Evolutionary conservation across 2,329 filamentous ascomycete species (phyloP).

Genomic region (Pseudogymnoascus pannorum): DNA sequence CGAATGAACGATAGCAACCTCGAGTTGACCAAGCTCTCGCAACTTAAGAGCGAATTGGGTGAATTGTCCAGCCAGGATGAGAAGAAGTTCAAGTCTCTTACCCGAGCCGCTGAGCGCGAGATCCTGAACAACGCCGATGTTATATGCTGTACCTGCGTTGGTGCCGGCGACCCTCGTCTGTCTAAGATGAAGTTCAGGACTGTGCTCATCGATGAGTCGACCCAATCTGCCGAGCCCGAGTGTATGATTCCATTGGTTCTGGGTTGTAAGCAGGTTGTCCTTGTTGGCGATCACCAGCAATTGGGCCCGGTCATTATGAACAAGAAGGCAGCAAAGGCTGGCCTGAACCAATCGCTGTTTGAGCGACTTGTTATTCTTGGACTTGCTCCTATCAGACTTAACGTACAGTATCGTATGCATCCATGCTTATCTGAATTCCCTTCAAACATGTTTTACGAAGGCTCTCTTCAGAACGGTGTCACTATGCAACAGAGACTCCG

Average conservation of each 20-base stretch:
- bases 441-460: conserved; percentile 99
- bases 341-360: conserved; percentile 96
- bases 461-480: conserved; percentile 91
- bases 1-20: conserved; percentile 95
- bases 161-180: conserved; percentile 89
- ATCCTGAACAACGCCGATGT: conserved; percentile 94
- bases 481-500: conserved; percentile 82
- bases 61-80: conserved; percentile 93
- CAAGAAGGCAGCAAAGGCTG: conserved; percentile 97
- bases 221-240: conserved; percentile 94
- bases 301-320: conserved; percentile 99
- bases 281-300: conserved; percentile 97
- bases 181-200: conserved; percentile 98
- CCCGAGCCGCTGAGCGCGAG: conserved; percentile 86
- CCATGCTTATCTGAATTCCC: conserved; percentile 95
- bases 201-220: conserved; percentile 95
- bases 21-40: conserved; percentile 84
- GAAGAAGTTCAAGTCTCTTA: conserved; percentile 96
- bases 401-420: conserved; percentile 98
- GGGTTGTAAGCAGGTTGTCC: conserved; percentile 97
- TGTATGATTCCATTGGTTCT: conserved; percentile 98
- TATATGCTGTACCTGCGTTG: conserved; percentile 97
- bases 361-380: conserved; percentile 92
- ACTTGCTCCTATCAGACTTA: conserved; percentile 82
- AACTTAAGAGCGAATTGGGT: conserved; percentile 84